Evolutionary conservation across 257 asterid genomes (phyloP).

Genomic region (Rauvolfia tetraphylla): DNA sequence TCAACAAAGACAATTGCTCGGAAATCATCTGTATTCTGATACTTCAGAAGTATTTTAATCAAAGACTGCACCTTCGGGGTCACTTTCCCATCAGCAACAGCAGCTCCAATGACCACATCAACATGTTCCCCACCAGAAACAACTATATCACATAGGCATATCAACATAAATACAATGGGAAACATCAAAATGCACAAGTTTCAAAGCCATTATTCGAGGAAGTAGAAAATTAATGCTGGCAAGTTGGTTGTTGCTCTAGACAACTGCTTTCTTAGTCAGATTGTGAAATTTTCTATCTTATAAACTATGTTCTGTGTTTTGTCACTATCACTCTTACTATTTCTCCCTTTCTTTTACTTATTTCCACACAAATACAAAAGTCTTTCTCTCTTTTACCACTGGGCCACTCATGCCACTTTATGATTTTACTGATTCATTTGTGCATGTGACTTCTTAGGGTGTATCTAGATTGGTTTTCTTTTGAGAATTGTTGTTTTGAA

Average conservation of each 20-base stretch:
- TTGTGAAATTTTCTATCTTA: background rate
- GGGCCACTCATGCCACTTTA: background rate
- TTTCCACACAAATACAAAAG: background rate
- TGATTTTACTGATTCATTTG: background rate
- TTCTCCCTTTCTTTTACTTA: background rate
- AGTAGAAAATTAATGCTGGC: background rate
- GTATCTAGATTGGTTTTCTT: no score
- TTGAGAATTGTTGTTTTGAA: no score
- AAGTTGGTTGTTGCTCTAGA: background rate
- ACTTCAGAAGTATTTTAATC: constrained; percentile 82
- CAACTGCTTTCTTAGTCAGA: background rate
- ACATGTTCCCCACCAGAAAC: constrained; percentile 99
- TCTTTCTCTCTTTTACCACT: background rate
- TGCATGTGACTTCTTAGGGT: background rate
- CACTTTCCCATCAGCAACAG: constrained; percentile 99
- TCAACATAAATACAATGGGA: constrained; percentile 22
- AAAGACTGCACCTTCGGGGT: constrained; percentile 98
- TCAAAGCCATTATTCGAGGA: background rate
- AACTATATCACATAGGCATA: constrained; percentile 41
- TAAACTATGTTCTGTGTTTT: background rate
- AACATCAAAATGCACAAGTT: constrained; percentile 4
- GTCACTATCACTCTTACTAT: background rate
- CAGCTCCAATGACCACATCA: constrained; percentile 95
- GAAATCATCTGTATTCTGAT: constrained; percentile 87
- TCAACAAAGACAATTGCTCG: constrained; percentile 97